Percentiles rank a stretch among this genome's conserved stretches.
Conservation (phyloP, 176 grass and related monocot species). For the Juncus effusus region DNA sequence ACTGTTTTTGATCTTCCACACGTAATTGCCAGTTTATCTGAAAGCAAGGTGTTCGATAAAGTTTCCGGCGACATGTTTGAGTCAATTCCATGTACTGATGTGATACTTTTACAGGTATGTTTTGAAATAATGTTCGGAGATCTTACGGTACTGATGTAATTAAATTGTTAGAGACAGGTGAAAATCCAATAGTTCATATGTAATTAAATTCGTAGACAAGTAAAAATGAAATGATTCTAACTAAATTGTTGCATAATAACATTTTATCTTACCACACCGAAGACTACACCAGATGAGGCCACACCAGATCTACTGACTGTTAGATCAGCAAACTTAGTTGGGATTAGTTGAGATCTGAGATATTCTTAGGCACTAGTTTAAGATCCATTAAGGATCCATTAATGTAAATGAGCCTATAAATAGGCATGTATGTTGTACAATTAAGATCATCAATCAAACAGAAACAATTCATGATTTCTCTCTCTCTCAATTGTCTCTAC, state of each 20-base stretch:
- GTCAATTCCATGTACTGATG: slow-evolving; percentile 28
- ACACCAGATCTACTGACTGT: no score
- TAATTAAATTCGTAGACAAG: not conserved
- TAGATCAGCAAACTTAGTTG: no score
- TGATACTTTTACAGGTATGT: slow-evolving; percentile 31
- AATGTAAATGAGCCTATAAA: no score
- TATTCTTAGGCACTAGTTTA: no score
- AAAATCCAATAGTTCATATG: not conserved
- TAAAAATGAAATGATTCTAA: not conserved
- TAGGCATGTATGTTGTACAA: no score
- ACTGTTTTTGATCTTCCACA: slow-evolving; percentile 40
- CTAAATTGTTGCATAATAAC: slow-evolving; percentile 8
- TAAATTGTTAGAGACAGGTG: not conserved
- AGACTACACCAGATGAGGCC: no score
- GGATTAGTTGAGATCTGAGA: no score
- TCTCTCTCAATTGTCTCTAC: no score
- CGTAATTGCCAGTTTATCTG: slow-evolving; percentile 12
- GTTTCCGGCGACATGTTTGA: slow-evolving; percentile 44
- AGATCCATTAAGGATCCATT: no score
- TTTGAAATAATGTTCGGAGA: not conserved
- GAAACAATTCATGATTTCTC: no score
- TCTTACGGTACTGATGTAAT: not conserved
- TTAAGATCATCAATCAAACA: no score
- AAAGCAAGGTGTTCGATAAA: slow-evolving; percentile 14
- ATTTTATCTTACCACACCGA: no score